Conservation (phyloP, 192 early-diverging fungal species). For the Globomyces pollinis-pini region DNA sequence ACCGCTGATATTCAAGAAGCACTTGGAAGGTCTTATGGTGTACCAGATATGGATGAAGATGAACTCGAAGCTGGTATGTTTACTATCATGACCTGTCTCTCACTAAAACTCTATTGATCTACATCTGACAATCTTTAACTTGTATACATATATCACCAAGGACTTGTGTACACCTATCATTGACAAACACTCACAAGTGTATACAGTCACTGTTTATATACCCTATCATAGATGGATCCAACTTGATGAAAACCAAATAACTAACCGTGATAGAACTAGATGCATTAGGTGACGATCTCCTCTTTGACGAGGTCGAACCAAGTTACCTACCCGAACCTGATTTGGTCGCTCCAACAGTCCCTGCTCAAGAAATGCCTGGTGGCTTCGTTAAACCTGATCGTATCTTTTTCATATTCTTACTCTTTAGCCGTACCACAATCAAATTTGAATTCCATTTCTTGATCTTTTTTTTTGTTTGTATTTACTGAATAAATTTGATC, state of each 20-base stretch:
- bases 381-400: conserved; percentile 2
- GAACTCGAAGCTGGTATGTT: conserved; percentile 83
- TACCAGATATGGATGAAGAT: conserved; percentile 94
- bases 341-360: not conserved
- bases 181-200: not conserved
- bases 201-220: conserved; percentile 4
- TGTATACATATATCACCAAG: conserved; percentile 3
- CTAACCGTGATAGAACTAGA: conserved; percentile 77
- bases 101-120: not conserved
- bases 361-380: too few relatives aligned
- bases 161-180: not conserved
- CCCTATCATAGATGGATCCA: not conserved
- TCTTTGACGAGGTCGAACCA: conserved; percentile 74
- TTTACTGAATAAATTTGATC: too few relatives aligned
- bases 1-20: conserved; percentile 97
- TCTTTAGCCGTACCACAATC: too few relatives aligned
- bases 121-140: not conserved
- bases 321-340: conserved; percentile 69
- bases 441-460: too few relatives aligned
- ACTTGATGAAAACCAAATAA: too few relatives aligned
- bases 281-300: conserved; percentile 85
- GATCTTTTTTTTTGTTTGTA: too few relatives aligned
- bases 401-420: too few relatives aligned
- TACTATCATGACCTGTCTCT: not conserved
- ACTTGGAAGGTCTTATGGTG: conserved; percentile 80